Evolutionary conservation across 139 green algal species (phyloP), one percentile per base, ranked within the genome.

Genomic region (Volvox africanus): DNA sequence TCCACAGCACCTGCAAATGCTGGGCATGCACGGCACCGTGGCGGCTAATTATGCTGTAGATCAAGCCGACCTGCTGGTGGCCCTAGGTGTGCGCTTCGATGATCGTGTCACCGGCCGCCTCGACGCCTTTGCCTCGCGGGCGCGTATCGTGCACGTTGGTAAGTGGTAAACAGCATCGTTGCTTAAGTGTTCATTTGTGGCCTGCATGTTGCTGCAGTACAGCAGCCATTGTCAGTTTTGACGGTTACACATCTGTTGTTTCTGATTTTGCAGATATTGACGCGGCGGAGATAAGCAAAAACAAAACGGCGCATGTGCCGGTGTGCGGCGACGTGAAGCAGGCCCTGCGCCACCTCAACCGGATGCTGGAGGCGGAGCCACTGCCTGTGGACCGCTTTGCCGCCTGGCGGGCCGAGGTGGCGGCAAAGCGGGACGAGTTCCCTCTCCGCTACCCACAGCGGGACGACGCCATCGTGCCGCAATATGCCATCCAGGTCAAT

Each of bases 1-100:
- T 85, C 86, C 91, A 3, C 91, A 97, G 73, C 92, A 95, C 33
- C 94, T 99, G 55, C 94, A 97, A 91, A 99, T 99, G 98, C 96
- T 99, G 68, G 98, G 98, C 92, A 99, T 99, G 98, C 98, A 99
- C 92, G 98, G 98, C 92, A 99, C 98, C 1, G 97, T 99, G 75
- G 97, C 95, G 78, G 98, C 98, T 65, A 99, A 99, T 95, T 99
- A 98, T 91, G 97, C 98, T 2, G 96, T 99, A 18, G 97, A 99
- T 90, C 93, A 98, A 76, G 91, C 96, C 1, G 98, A 99, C 93
- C 95, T 99, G 92, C 95, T 99, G 89, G 93, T 99, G 16, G 98
- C 98, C 17, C 95, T 99, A 80, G 98, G 98, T 55, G 98, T 99
- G 88, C 96, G 98, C n/a, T 99, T 99, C 93, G 98, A 99, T 86